These are phyloP conservation scores for Spathaspora hagerdaliae DNA, from an alignment of 805 yeast genomes.

Conservation along the genomic window DNA sequence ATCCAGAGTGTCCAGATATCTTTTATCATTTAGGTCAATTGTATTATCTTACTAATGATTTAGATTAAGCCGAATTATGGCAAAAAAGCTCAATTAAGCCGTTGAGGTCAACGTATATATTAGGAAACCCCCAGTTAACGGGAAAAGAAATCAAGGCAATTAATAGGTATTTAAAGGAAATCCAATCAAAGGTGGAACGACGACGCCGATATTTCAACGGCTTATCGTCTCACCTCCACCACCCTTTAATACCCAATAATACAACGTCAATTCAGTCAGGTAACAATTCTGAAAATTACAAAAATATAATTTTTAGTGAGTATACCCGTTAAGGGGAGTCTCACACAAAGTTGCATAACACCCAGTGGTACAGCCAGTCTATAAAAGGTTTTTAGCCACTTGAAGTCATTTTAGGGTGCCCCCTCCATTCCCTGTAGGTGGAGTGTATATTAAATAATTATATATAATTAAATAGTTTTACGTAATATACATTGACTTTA, in stretches of 20 bases:
- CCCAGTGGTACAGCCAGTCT: no score
- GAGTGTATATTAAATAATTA: no score
- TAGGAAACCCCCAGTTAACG: neutral
- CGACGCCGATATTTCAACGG: neutral
- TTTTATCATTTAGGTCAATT: no score
- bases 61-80: neutral
- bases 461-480: no score
- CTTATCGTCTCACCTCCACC: neutral
- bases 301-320: neutral
- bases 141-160: neutral
- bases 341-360: no score
- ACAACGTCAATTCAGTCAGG: neutral
- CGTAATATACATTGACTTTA: no score
- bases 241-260: neutral
- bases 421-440: no score
- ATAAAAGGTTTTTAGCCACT: no score
- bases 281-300: neutral
- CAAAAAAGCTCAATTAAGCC: neutral
- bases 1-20: neutral
- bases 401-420: no score
- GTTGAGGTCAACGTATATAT: no score
- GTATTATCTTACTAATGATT: neutral
- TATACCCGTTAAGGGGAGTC: no score
- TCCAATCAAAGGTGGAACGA: neutral
- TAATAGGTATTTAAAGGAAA: neutral